A percentile compares a stretch with the other conserved stretches of the same genome.
Evolutionary conservation across 768 basidiomycete genomes (phyloP).

Genomic region (Termitomyces sp.): DNA sequence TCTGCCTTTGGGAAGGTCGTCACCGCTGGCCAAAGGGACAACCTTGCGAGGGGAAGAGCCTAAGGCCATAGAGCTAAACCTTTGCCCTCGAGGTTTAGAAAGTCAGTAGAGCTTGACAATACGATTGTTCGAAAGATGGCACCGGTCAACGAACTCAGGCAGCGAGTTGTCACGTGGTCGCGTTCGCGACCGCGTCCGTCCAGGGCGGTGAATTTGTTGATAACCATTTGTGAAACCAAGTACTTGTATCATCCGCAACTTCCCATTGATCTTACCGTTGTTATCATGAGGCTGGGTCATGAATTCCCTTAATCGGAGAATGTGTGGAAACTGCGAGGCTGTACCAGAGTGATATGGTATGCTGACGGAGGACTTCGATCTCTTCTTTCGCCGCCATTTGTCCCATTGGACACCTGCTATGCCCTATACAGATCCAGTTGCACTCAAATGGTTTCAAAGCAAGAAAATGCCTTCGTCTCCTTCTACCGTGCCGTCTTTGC

Average conservation of each 20-base stretch:
- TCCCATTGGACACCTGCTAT: neutral
- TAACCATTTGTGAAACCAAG: neutral
- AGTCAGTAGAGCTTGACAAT: constrained; percentile 7
- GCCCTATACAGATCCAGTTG: neutral
- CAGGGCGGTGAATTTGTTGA: neutral
- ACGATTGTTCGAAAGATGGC: constrained; percentile 1
- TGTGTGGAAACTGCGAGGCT: neutral
- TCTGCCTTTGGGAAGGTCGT: constrained; percentile 49
- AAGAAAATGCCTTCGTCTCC: neutral
- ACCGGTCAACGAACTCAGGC: constrained; percentile 15
- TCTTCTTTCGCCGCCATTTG: neutral
- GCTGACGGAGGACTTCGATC: neutral
- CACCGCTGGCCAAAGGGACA: constrained; percentile 66
- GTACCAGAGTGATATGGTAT: constrained; percentile 2
- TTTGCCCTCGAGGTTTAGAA: neutral
- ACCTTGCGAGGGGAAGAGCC: constrained; percentile 68
- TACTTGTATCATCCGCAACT: neutral
- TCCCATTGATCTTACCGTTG: neutral
- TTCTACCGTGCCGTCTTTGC: neutral
- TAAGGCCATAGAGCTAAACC: constrained; percentile 44
- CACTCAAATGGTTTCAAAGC: neutral
- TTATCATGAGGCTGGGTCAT: neutral
- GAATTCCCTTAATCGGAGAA: neutral
- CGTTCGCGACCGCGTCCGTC: neutral
- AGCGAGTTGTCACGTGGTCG: constrained; percentile 22